phyloP scores from a whole-genome alignment of 441 rosid species.

The Populus tomentosa region DNA sequence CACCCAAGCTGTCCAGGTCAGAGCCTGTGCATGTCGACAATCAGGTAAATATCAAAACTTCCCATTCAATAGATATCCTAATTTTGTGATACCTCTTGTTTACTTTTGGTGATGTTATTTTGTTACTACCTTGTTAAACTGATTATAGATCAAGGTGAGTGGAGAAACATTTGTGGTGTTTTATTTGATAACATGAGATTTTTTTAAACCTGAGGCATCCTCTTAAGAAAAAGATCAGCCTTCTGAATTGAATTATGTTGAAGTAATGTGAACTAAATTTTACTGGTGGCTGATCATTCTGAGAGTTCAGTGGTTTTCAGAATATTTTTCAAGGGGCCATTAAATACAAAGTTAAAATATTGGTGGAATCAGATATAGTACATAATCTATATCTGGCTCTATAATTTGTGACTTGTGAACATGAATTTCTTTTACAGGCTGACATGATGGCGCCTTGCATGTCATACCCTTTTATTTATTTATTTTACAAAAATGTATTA shows the following conservation, averaged over 20 bases:
- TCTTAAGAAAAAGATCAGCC: neutral
- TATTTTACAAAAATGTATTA: neutral
- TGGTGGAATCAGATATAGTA: neutral
- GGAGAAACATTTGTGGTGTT: neutral
- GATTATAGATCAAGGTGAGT: neutral
- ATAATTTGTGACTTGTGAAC: neutral
- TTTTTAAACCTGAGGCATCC: neutral
- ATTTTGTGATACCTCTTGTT: neutral
- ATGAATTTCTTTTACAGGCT: neutral
- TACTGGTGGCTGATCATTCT: neutral
- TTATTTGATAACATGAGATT: neutral
- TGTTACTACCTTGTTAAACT: neutral
- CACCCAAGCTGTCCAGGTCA: slow-evolving; percentile 3
- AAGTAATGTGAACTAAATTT: neutral
- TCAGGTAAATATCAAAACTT: slow-evolving; percentile 37
- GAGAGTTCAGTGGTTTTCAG: neutral
- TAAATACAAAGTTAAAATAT: neutral
- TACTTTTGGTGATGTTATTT: neutral
- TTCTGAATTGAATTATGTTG: neutral
- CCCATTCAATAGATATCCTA: neutral
- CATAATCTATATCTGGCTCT: neutral
- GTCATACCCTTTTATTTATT: neutral
- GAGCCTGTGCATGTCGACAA: slow-evolving; percentile 40
- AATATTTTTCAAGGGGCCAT: neutral
- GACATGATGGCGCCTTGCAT: neutral